These are phyloP conservation scores for Globisporangium emineosum DNA, from an alignment of 352 stramenopile species.

Conservation along the genomic window DNA sequence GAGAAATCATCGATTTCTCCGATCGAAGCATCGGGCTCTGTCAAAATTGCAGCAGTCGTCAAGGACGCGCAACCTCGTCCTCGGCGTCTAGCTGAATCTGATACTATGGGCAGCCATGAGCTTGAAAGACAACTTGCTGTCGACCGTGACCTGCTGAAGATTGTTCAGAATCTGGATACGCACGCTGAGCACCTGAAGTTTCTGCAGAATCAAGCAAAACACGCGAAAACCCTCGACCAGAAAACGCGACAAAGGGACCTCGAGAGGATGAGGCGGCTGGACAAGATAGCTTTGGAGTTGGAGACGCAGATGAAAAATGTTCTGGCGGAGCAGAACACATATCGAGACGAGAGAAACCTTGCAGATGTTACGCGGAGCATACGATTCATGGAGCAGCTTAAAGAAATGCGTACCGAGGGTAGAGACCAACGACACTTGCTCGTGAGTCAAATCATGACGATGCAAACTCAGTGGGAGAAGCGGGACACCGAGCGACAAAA, in stretches of 20 bases:
- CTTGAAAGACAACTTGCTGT: not conserved
- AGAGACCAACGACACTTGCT: not conserved
- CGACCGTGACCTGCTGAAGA: not conserved
- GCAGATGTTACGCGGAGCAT: not conserved
- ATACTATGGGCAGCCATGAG: not conserved
- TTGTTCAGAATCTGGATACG: conserved; percentile 1
- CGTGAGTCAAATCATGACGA: not conserved
- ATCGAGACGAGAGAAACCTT: not conserved
- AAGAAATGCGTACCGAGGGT: not conserved
- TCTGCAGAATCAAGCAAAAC: conserved; percentile 1
- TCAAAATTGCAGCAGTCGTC: not conserved
- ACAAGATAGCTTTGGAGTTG: not conserved
- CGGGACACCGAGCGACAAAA: not conserved
- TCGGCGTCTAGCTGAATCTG: too few species aligned
- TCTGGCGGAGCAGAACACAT: not conserved
- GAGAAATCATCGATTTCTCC: not conserved
- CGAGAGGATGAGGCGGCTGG: not conserved
- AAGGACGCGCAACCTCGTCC: not conserved
- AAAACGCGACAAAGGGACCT: not conserved
- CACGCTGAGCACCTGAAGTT: conserved; percentile 4
- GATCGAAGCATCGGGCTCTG: not conserved
- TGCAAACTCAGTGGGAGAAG: not conserved
- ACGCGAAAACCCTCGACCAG: not conserved
- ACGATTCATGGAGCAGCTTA: not conserved
- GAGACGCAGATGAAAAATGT: not conserved